These are phyloP conservation scores for Penicillium sp. DNA, from an alignment of 2,329 filamentous ascomycete species.

Conservation along the genomic window DNA sequence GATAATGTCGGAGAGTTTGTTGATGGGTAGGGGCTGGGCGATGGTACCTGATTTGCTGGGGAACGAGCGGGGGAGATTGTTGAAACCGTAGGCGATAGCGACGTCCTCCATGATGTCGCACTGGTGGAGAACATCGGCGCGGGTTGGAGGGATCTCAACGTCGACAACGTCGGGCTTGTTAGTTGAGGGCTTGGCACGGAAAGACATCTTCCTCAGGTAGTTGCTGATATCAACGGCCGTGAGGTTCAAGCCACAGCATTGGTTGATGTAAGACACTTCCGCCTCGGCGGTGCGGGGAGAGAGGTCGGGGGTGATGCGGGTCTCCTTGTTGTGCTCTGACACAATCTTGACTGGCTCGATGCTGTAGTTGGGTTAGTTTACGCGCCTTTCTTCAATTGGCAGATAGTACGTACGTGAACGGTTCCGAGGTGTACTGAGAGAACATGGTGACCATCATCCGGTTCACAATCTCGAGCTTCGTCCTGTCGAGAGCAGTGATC, in stretches of 20 bases:
- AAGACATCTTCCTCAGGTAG: conserved; percentile 85
- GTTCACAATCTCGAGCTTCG: conserved; percentile 92
- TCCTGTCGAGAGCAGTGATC: conserved; percentile 91
- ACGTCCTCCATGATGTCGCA: conserved; percentile 99
- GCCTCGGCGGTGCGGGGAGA: conserved; percentile 73
- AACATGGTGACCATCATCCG: conserved; percentile 98
- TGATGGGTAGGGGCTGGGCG: conserved; percentile 82
- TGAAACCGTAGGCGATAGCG: conserved; percentile 96
- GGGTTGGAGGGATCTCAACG: conserved; percentile 79
- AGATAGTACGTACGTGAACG: conserved; percentile 63
- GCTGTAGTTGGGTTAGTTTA: conserved; percentile 25
- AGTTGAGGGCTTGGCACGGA: conserved; percentile 71
- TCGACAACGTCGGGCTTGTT: conserved; percentile 70
- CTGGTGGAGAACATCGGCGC: conserved; percentile 92
- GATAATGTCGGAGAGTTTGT: conserved; percentile 92
- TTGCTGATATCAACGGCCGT: conserved; percentile 72
- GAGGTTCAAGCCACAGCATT: conserved; percentile 79
- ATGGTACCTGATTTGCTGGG: conserved; percentile 83
- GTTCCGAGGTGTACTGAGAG: conserved; percentile 81
- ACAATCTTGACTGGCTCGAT: conserved; percentile 91
- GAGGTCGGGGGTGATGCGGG: conserved; percentile 76
- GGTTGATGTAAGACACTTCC: conserved; percentile 90
- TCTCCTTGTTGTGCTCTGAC: conserved; percentile 84
- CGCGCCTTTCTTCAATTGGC: neutral
- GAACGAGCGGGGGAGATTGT: conserved; percentile 83